Evolutionary conservation across 306 rosid genomes (phyloP).

Genomic region (Dalbergia oliveri): DNA sequence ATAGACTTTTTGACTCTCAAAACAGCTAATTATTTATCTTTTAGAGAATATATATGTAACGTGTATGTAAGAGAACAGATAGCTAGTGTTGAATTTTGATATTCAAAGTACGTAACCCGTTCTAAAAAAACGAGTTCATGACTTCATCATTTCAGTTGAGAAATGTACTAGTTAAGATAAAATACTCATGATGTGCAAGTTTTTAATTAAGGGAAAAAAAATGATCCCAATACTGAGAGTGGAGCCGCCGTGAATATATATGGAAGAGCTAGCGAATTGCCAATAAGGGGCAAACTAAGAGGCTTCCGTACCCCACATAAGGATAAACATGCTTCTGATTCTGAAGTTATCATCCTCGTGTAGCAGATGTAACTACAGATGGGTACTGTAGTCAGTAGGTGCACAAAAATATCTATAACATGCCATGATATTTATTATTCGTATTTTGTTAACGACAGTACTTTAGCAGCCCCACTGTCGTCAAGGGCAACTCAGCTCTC

Average conservation of each 20-base stretch:
- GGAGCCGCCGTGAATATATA: no score
- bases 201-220: not conserved
- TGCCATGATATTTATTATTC: not conserved
- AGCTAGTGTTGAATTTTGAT: no score
- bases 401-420: not conserved
- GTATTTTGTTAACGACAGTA: not conserved
- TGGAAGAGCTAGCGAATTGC: no score
- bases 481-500: not conserved
- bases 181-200: not conserved
- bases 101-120: no score
- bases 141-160: not conserved
- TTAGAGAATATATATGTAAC: no score
- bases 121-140: not conserved
- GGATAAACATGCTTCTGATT: not conserved
- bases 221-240: not conserved
- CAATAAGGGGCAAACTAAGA: not conserved
- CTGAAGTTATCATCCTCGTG: not conserved
- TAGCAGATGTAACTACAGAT: not conserved
- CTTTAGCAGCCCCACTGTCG: no score
- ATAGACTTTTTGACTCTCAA: no score
- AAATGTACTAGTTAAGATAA: not conserved
- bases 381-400: not conserved
- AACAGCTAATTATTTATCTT: no score
- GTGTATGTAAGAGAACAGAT: no score
- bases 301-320: not conserved